Evolutionary conservation across 1,284 basidiomycete genomes (phyloP).

Genomic region (Naganishia sp.): DNA sequence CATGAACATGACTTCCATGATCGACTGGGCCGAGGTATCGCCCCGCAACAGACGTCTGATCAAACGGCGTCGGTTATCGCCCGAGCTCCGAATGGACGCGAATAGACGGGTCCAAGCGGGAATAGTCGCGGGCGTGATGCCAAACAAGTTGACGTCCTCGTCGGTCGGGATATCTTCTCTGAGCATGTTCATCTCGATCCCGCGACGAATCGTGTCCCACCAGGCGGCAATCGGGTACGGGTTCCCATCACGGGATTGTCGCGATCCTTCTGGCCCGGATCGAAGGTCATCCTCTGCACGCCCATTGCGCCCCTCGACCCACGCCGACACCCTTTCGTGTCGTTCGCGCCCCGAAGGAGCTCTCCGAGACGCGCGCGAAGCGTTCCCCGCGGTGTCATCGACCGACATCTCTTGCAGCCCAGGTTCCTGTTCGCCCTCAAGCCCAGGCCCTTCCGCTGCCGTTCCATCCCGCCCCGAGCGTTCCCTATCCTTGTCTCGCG

Average conservation of each 20-base stretch:
- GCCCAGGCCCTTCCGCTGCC: background rate
- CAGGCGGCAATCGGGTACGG: conserved; percentile 15
- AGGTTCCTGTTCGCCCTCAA: background rate
- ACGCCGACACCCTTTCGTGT: conserved; percentile 7
- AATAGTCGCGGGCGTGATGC: conserved; percentile 9
- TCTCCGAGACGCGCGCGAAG: background rate
- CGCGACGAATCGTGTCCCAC: conserved; percentile 21
- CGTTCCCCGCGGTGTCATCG: background rate
- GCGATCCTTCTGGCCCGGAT: conserved; percentile 11
- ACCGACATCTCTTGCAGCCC: background rate
- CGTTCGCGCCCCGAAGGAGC: conserved; percentile 2
- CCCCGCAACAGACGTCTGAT: conserved; percentile 14
- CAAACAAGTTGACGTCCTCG: conserved; percentile 19
- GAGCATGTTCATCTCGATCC: conserved; percentile 15
- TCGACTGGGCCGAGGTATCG: conserved; percentile 19
- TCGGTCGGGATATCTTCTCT: conserved; percentile 13
- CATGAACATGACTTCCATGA: conserved; percentile 29
- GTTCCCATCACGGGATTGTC: background rate
- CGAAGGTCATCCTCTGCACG: conserved; percentile 2
- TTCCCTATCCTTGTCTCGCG: conserved; percentile 27
- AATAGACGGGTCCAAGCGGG: conserved; percentile 24
- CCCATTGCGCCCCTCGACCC: conserved; percentile 19
- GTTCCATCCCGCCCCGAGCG: background rate
- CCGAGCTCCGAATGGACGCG: conserved; percentile 12
- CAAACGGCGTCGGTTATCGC: conserved; percentile 22